A percentile compares a stretch with the other conserved stretches of the same genome.
phyloP scores from a whole-genome alignment of 371 early-diverging fungal species.

The Vairimorpha necatrix region DNA sequence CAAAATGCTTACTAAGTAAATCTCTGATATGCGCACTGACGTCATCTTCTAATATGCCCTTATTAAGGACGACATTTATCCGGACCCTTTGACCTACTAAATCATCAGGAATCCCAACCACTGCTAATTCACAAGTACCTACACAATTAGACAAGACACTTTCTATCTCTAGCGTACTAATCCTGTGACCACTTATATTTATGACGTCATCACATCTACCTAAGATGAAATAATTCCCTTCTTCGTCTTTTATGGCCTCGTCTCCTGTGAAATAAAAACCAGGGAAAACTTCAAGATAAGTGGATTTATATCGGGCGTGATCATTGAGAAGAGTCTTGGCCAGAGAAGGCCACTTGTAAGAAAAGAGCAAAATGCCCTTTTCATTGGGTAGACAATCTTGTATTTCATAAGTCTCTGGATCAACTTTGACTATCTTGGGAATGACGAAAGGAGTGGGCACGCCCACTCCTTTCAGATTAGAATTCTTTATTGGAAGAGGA shows the following conservation, averaged over 20 bases:
- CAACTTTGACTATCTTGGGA: slow-evolving; percentile 74
- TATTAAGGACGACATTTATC: slow-evolving; percentile 66
- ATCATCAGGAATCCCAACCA: slow-evolving; percentile 79
- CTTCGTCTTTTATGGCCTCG: slow-evolving; percentile 69
- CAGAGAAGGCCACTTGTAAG: slow-evolving; percentile 82
- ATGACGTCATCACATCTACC: slow-evolving; percentile 89
- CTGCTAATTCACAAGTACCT: slow-evolving; percentile 81
- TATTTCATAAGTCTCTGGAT: slow-evolving; percentile 1
- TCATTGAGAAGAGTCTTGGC: slow-evolving; percentile 80
- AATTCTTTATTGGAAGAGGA: slow-evolving; percentile 75
- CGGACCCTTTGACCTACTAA: slow-evolving; percentile 73
- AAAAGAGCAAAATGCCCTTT: slow-evolving; percentile 80
- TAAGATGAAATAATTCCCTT: slow-evolving; percentile 80
- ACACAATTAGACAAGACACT: slow-evolving; percentile 72
- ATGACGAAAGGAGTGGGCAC: slow-evolving; percentile 91
- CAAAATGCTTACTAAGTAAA: slow-evolving; percentile 75
- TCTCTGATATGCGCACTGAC: slow-evolving; percentile 69
- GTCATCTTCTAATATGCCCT: neutral
- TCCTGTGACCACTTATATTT: slow-evolving; percentile 89
- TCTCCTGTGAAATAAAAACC: slow-evolving; percentile 76
- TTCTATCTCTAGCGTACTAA: slow-evolving; percentile 87
- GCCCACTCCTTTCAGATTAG: slow-evolving; percentile 86
- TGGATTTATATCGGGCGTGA: slow-evolving; percentile 77
- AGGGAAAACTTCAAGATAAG: slow-evolving; percentile 76
- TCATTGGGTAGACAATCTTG: slow-evolving; percentile 62